Base-by-base conservation (phyloP, 2,329 filamentous ascomycete genomes). In the Berkeleyomyces basicola region DNA sequence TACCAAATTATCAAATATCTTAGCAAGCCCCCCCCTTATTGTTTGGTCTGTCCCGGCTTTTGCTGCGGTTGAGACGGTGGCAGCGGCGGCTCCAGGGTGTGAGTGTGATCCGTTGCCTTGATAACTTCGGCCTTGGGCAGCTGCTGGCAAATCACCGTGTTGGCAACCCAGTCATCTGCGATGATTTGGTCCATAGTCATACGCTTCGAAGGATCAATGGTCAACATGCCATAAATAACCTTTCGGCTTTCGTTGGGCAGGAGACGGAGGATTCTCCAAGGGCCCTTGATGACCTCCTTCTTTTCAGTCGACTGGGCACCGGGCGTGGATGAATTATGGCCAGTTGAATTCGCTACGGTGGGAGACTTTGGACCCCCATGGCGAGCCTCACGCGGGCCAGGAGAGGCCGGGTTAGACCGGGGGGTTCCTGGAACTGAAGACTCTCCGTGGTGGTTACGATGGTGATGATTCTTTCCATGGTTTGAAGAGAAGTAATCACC, bases 191-290 rank as follows among this genome's bases (percentile, higher is more conserved):
- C 79, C 77, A 99, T 86, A 2, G 82, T 88, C 2, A 90, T 92
- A 63, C 93, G 83, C 67, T 87, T 86, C 70, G 83, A 86, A 0
- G 91, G 90, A 69, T 96, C 84, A 59, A 96, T 79, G 69, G 93
- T 90, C 43, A 99, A 81, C 93, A 99, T 99, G 63, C 88, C 82
- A 53, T 89, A 86, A 62, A 99, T 87, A 66, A 99, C 90, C 70
- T 92, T 86, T 60, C 93, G 80, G 67, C 87, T 95, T 74, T 97
- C 93, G 65, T 92, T 81, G 0, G 93, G 93, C 7, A 99, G 78
- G 43, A 97, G 77, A 49, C 93, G 83, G 39, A 99, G 77, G 51
- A 99, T 81, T 57, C 93, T 82, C 87, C 92, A 95, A 1, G 93
- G 93, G 0, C 93, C 93, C 69, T 90, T 89, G 68, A 99, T 95